Conservation (phyloP, 805 yeast species). For the Metschnikowia noctiluminum region DNA sequence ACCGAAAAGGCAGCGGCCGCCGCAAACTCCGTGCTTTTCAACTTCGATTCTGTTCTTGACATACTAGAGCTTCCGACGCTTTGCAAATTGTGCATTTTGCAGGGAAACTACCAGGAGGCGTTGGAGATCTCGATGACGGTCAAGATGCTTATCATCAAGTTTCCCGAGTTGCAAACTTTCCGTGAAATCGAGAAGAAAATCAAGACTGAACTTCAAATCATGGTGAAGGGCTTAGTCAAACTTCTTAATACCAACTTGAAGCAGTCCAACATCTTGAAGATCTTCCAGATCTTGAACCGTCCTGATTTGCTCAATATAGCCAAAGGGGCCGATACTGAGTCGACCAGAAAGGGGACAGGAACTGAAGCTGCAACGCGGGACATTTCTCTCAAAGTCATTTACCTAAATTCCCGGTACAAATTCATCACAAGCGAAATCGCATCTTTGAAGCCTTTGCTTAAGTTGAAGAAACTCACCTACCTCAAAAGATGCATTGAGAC, state of each 20-base stretch:
- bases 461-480: conserved; percentile 54
- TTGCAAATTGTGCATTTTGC: conserved; percentile 76
- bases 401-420: conserved; percentile 62
- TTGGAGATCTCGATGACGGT: conserved; percentile 77
- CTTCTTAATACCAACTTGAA: conserved; percentile 72
- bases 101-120: conserved; percentile 87
- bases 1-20: conserved; percentile 23
- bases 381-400: conserved; percentile 47
- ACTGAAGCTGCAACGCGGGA: conserved; percentile 9
- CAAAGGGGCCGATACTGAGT: neutral
- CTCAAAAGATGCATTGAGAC: conserved; percentile 79
- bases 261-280: conserved; percentile 75
- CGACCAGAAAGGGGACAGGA: neutral
- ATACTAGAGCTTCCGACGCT: conserved; percentile 81
- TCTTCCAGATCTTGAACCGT: conserved; percentile 69
- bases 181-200: conserved; percentile 49
- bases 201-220: conserved; percentile 51
- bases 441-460: conserved; percentile 53
- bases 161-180: conserved; percentile 57
- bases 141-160: conserved; percentile 64
- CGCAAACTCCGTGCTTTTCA: conserved; percentile 43
- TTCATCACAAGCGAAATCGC: conserved; percentile 63
- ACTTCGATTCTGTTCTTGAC: conserved; percentile 71
- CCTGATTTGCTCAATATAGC: conserved; percentile 44
- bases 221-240: conserved; percentile 69